phyloP scores from a whole-genome alignment of 345 rosid species.

The Aquilaria yunnanensis region DNA sequence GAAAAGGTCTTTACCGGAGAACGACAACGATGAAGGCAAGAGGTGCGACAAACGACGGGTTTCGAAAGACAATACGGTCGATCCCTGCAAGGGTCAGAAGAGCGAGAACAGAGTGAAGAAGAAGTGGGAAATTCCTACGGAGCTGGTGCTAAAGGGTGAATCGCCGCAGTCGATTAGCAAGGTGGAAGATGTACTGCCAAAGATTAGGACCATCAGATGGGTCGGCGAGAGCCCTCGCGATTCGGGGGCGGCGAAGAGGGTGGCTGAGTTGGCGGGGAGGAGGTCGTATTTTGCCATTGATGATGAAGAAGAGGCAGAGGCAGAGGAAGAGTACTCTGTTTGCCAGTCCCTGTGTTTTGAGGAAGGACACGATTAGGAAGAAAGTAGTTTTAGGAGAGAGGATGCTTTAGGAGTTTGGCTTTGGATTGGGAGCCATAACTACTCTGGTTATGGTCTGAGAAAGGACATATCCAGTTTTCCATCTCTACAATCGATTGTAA shows the following conservation, averaged over 20 bases:
- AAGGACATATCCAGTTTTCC: constrained; percentile 1
- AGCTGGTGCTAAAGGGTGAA: constrained; percentile 33
- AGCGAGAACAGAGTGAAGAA: constrained; percentile 61
- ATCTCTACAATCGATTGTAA: constrained; percentile 1
- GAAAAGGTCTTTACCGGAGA: constrained; percentile 68
- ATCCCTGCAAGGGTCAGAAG: constrained; percentile 19
- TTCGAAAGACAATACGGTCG: constrained; percentile 31
- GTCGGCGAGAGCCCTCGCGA: constrained; percentile 68
- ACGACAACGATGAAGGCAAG: constrained; percentile 47
- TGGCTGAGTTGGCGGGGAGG: constrained; percentile 64
- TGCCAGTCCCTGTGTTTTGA: constrained; percentile 43
- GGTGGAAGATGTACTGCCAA: constrained; percentile 41
- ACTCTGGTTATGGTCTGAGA: constrained; percentile 15
- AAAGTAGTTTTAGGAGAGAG: background rate
- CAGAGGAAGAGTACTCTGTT: constrained; percentile 17
- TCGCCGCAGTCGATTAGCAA: constrained; percentile 23
- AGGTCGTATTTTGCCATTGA: constrained; percentile 36
- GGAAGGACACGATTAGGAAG: constrained; percentile 22
- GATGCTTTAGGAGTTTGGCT: background rate
- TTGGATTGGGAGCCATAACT: constrained; percentile 13
- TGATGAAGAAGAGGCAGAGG: constrained; percentile 9
- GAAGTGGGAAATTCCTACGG: constrained; percentile 86
- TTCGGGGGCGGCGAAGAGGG: constrained; percentile 88
- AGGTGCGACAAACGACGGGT: constrained; percentile 59
- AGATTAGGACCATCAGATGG: constrained; percentile 54